phyloP scores from a whole-genome alignment of 768 basidiomycete species.

The Pisolithus tinctorius region DNA sequence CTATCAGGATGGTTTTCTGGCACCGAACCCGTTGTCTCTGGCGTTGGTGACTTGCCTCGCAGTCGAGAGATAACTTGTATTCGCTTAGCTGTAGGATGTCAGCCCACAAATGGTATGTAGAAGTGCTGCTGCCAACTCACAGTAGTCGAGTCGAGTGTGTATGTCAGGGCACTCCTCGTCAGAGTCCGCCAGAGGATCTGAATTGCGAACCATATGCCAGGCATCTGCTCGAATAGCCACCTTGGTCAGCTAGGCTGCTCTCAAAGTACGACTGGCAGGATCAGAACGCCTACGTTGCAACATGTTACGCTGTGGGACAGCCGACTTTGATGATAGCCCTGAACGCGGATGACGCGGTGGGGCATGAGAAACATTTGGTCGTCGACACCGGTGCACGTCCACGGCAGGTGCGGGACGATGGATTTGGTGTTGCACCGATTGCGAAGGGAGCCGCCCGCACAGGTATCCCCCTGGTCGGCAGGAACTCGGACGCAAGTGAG shows the following conservation, averaged over 20 bases:
- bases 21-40: conserved; percentile 33
- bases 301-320: conserved; percentile 42
- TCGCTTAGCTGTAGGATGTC: conserved; percentile 41
- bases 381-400: conserved; percentile 21
- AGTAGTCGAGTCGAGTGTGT: conserved; percentile 56
- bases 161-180: conserved; percentile 67
- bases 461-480: conserved; percentile 1
- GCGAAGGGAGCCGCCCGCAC: conserved; percentile 15
- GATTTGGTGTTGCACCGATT: conserved; percentile 8
- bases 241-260: neutral
- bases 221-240: conserved; percentile 43
- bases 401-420: conserved; percentile 16
- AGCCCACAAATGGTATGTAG: conserved; percentile 4
- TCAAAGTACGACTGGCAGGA: neutral
- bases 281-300: conserved; percentile 51
- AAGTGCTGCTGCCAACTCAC: conserved; percentile 30
- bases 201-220: conserved; percentile 59
- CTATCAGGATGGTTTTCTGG: neutral
- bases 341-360: conserved; percentile 20
- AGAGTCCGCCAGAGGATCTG: conserved; percentile 71
- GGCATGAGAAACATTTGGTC: conserved; percentile 12
- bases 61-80: conserved; percentile 54
- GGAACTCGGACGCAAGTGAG: no score
- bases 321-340: conserved; percentile 16
- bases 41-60: conserved; percentile 52